These are phyloP conservation scores for Globisporangium recalcitrans DNA, from an alignment of 352 stramenopile species.

Conservation along the genomic window DNA sequence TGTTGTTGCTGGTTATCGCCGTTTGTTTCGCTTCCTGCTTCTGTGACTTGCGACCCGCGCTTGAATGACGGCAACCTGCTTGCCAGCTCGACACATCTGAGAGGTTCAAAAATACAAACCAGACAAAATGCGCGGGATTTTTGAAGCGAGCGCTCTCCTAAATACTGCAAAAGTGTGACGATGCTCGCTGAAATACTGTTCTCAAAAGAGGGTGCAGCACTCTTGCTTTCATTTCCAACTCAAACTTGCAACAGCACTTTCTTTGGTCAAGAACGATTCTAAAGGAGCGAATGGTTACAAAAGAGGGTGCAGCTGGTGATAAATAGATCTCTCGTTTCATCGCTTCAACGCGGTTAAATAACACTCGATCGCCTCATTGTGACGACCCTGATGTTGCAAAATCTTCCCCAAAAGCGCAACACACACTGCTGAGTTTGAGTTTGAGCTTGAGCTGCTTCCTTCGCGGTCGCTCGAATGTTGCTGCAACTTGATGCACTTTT, in stretches of 20 bases:
- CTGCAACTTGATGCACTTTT: slow-evolving; percentile 37
- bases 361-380: slow-evolving; percentile 55
- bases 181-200: no score
- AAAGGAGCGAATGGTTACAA: no score
- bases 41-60: slow-evolving; percentile 12
- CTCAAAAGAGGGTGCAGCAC: no score
- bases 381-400: slow-evolving; percentile 40
- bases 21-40: background rate
- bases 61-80: slow-evolving; percentile 10
- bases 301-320: slow-evolving; percentile 6
- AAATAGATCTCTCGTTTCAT: slow-evolving; percentile 19
- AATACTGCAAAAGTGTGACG: no score
- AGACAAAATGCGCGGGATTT: slow-evolving; percentile 3
- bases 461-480: slow-evolving; percentile 19
- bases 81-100: background rate
- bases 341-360: slow-evolving; percentile 57
- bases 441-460: background rate
- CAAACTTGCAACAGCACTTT: no score
- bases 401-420: slow-evolving; percentile 48
- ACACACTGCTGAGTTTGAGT: slow-evolving; percentile 16
- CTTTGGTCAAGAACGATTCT: no score
- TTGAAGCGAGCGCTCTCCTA: no score
- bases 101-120: slow-evolving; percentile 15
- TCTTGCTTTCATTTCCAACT: no score
- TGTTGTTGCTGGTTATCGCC: slow-evolving; percentile 13